Percentiles rank a stretch among this genome's conserved stretches.
These are phyloP conservation scores for Diaporthe citrichinensis DNA, from an alignment of 2,329 filamentous ascomycete species.

Conservation along the genomic window DNA sequence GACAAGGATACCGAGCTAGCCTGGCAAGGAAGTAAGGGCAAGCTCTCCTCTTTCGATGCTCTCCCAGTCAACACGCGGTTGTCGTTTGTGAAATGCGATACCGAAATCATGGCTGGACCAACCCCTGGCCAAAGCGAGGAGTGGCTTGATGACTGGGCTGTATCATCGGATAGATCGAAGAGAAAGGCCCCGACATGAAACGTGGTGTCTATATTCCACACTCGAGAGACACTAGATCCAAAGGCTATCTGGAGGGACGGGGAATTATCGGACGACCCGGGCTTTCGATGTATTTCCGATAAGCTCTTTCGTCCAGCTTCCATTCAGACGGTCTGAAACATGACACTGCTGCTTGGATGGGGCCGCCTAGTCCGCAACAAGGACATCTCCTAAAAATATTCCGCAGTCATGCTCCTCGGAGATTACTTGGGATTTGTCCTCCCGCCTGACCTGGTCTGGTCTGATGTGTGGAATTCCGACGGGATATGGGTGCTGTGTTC, in stretches of 20 bases:
- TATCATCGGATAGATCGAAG: constrained; percentile 4
- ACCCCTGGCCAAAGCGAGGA: background rate
- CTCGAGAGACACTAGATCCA: constrained; percentile 9
- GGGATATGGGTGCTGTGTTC: constrained; percentile 7
- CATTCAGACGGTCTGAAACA: constrained; percentile 19
- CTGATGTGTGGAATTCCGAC: background rate
- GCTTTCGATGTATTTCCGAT: constrained; percentile 14
- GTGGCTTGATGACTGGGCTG: background rate
- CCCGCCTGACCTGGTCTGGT: background rate
- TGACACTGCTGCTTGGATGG: constrained; percentile 9
- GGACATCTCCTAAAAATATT: constrained; percentile 20
- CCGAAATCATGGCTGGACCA: background rate
- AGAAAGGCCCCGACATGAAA: constrained; percentile 13
- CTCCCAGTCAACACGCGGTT: background rate
- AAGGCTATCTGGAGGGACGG: constrained; percentile 27
- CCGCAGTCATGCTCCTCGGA: constrained; percentile 10
- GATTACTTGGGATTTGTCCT: constrained; percentile 24
- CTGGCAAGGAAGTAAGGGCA: background rate
- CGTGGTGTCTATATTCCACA: constrained; percentile 21
- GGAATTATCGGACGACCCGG: constrained; percentile 25
- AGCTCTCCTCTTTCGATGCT: background rate
- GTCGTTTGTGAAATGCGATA: constrained; percentile 7
- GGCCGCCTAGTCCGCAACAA: background rate
- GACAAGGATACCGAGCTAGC: background rate
- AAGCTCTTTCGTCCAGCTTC: constrained; percentile 2